phyloP scores from a whole-genome alignment of 441 rosid species.

The Theobroma grandiflorum region DNA sequence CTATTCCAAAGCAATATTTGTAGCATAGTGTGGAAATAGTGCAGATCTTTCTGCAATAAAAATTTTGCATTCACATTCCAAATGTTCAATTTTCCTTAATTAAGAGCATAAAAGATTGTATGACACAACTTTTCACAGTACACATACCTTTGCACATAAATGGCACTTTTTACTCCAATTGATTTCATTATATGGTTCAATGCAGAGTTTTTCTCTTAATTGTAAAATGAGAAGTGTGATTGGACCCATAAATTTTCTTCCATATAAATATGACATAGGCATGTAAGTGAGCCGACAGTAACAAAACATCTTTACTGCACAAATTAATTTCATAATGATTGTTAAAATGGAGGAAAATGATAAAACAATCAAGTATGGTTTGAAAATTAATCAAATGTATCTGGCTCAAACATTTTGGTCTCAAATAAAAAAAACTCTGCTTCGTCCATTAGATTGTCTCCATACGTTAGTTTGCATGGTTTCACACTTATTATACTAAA shows the following conservation, averaged over 20 bases:
- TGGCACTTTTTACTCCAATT: constrained; percentile 40
- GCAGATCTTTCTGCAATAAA: constrained; percentile 52
- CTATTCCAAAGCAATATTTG: constrained; percentile 47
- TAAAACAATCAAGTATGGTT: background rate
- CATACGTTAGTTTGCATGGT: too few species aligned
- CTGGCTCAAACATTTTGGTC: too few species aligned
- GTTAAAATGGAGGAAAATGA: background rate
- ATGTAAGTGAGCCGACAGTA: constrained; percentile 39
- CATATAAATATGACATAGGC: constrained; percentile 48
- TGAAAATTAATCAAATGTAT: background rate
- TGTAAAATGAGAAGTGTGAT: constrained; percentile 42
- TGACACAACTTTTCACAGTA: too few species aligned
- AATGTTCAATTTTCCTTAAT: background rate
- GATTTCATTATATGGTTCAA: constrained; percentile 34
- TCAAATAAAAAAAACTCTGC: too few species aligned
- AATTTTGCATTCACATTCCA: background rate
- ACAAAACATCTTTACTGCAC: constrained; percentile 38
- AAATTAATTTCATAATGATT: background rate
- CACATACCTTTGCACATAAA: constrained; percentile 38
- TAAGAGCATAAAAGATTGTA: too few species aligned
- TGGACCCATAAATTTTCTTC: constrained; percentile 44
- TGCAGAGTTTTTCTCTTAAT: constrained; percentile 39
- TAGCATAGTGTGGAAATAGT: constrained; percentile 46
- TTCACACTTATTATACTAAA: too few species aligned
- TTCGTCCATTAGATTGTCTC: background rate